Conservation (phyloP, 176 grass and related monocot genomes). For the Musa beccarii region DNA sequence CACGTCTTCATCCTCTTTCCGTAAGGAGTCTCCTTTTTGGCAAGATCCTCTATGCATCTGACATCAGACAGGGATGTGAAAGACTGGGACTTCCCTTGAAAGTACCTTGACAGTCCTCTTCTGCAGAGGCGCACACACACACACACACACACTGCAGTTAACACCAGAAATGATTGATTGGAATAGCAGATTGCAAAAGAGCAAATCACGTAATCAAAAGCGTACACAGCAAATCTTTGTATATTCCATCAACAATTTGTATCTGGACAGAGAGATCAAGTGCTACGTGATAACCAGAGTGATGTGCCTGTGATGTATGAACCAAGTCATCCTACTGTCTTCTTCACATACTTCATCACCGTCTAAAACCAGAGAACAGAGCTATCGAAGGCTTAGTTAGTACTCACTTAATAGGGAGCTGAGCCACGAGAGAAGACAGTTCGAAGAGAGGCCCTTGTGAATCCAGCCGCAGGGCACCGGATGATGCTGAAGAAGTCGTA, state of each 20-base stretch:
- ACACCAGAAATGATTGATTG: no score
- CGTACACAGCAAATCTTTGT: no score
- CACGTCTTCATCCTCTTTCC: slow-evolving; percentile 62
- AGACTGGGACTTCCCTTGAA: slow-evolving; percentile 53
- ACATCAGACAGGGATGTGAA: slow-evolving; percentile 40
- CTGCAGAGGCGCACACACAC: slow-evolving; percentile 28
- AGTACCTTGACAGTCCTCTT: slow-evolving; percentile 50
- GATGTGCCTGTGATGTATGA: no score
- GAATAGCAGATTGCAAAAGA: no score
- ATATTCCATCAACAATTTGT: no score
- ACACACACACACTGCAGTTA: no score
- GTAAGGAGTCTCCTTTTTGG: slow-evolving; percentile 37
- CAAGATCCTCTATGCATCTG: slow-evolving; percentile 37
- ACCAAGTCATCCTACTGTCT: slow-evolving; percentile 1
- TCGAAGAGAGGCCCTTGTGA: slow-evolving; percentile 24
- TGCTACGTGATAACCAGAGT: no score
- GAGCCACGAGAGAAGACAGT: slow-evolving; percentile 29
- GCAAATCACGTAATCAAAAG: no score
- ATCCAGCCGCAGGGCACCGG: slow-evolving; percentile 23
- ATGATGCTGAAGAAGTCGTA: slow-evolving; percentile 15
- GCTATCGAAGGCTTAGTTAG: background rate
- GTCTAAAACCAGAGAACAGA: background rate
- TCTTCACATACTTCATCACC: background rate
- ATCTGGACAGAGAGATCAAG: no score
- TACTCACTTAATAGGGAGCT: slow-evolving; percentile 41